phyloP scores from a whole-genome alignment of 2,329 filamentous ascomycete genomes.

The Epichloe baconii region DNA sequence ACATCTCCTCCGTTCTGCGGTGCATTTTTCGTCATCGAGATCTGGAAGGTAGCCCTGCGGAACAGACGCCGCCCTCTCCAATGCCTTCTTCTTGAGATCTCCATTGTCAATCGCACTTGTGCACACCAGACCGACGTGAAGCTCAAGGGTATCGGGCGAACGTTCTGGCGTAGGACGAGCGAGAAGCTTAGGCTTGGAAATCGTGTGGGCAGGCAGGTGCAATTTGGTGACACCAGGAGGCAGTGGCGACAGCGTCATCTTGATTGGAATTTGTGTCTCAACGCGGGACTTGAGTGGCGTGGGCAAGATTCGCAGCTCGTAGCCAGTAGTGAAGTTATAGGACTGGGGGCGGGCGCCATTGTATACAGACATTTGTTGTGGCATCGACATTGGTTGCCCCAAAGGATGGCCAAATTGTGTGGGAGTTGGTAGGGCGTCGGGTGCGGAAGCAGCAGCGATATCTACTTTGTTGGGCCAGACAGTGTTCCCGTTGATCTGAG shows the following conservation, averaged over 20 bases:
- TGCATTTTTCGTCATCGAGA: conserved; percentile 47
- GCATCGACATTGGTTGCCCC: conserved; percentile 6
- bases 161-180: conserved; percentile 56
- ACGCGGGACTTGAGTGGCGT: conserved; percentile 77
- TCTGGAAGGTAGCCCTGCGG: conserved; percentile 24
- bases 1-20: conserved; percentile 88
- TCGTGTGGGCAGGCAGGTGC: conserved; percentile 78
- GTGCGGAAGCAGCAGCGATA: conserved; percentile 11
- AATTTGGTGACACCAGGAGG: conserved; percentile 66
- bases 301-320: conserved; percentile 46
- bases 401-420: conserved; percentile 13
- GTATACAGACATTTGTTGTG: conserved; percentile 16
- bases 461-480: conserved; percentile 24
- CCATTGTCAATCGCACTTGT: conserved; percentile 79
- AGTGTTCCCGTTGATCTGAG: conserved; percentile 17
- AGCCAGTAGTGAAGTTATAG: conserved; percentile 21
- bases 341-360: conserved; percentile 11
- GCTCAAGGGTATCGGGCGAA: conserved; percentile 61
- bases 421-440: conserved; percentile 13
- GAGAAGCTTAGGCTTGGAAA: conserved; percentile 86
- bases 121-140: conserved; percentile 74
- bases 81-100: conserved; percentile 51
- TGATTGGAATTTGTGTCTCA: conserved; percentile 90
- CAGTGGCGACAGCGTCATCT: conserved; percentile 62
- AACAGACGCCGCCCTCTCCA: conserved; percentile 38